These are phyloP conservation scores for Erodium maritimum DNA, from an alignment of 345 rosid genomes.

Conservation along the genomic window DNA sequence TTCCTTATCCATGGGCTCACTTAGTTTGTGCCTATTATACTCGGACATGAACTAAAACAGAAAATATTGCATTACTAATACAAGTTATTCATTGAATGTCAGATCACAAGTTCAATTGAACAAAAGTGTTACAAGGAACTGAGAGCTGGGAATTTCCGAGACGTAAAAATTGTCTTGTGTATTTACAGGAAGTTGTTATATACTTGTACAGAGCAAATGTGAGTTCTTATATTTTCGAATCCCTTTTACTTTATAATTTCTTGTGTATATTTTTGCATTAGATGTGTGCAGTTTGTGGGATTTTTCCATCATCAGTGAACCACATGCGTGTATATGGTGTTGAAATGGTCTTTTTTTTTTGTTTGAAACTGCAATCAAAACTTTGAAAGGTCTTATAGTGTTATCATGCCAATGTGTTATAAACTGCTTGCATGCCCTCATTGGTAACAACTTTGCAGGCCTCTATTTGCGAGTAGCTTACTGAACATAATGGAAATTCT, in stretches of 20 bases:
- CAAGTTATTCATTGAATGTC: conserved; percentile 20
- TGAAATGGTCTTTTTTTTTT: neutral
- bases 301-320: neutral
- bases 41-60: neutral
- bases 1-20: neutral
- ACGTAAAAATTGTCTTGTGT: conserved; percentile 71
- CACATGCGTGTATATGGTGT: neutral
- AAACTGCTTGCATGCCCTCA: neutral
- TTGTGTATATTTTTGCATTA: neutral
- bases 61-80: conserved; percentile 12
- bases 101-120: conserved; percentile 80
- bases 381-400: neutral
- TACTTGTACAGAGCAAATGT: conserved; percentile 93
- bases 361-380: neutral
- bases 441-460: conserved; percentile 32
- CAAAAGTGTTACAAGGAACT: conserved; percentile 98
- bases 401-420: neutral
- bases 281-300: neutral
- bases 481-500: conserved; percentile 62
- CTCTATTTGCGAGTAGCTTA: conserved; percentile 81
- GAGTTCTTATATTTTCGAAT: conserved; percentile 23
- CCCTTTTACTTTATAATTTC: neutral
- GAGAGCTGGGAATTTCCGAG: conserved; percentile 71
- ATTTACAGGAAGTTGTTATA: conserved; percentile 74
- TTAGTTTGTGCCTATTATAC: neutral